Base-by-base conservation (phyloP, 495 filamentous ascomycete genomes). In the Penicillium goetzii region DNA sequence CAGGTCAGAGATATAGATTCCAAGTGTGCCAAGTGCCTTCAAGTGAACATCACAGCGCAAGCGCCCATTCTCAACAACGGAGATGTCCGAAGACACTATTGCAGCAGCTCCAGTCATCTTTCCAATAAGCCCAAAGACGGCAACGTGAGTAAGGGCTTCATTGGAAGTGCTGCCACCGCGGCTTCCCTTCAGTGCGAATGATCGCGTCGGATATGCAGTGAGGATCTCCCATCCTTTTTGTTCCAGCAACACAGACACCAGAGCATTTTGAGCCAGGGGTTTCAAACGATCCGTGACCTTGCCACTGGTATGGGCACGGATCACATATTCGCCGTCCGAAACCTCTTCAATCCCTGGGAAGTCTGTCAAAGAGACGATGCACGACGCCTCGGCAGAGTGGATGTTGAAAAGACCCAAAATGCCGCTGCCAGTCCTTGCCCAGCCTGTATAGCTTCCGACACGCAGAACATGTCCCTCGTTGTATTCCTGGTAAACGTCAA, bases 31-130 rank as follows among this genome's bases (percentile, higher is more conserved):
- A 26, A 99, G 73, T 0, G 91, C 93, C 72, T 96, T 99, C 43
- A 97, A 64, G 43, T 78, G 82, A 8, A 87, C 83, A 63, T 86
- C 84, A 19, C 93, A 74, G 17, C 86, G 75, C 30, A 96, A 73
- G 5, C 76, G 70, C 3, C 90, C 87, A 47, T 84, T 88, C 28
- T 84, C 77, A 11, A 84, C 76, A 9, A 87, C 67, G 26, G 78
- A 81, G 15, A 86, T 82, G n/a, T 82, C 80, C 14, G 80, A 87
- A 10, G 72, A 77, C 2, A 89, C 68, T 15, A 97, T 79, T 0
- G 92, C 95, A 0, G 91, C 93, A 2, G 88, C 86, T 9, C 92
- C 95, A 3, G 92, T 92, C 89, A 98, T 96, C 72, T 97, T 96
- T 17, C 84, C 90, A 25, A 97, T 64, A 4, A 99, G 77, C 11